These are phyloP conservation scores for Capronia epimyces DNA, from an alignment of 2,329 filamentous ascomycete species.

Conservation along the genomic window DNA sequence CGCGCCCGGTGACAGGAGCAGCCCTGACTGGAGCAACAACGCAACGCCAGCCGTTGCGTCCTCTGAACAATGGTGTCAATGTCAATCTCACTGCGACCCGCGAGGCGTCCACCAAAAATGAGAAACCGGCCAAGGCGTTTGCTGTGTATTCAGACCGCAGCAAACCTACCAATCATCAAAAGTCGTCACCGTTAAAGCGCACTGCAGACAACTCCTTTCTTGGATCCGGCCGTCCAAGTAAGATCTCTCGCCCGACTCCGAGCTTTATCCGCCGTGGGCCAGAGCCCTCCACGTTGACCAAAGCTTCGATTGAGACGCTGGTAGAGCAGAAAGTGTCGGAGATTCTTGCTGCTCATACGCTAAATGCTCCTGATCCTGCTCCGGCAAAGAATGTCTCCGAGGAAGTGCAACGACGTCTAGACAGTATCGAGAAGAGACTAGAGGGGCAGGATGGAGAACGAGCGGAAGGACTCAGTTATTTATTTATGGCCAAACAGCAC, in stretches of 20 bases:
- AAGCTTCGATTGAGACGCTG: conserved; percentile 76
- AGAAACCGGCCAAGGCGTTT: conserved; percentile 77
- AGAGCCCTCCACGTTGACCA: conserved; percentile 40
- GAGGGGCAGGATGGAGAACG: conserved; percentile 69
- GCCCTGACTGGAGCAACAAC: conserved; percentile 40
- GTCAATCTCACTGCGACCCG: conserved; percentile 56
- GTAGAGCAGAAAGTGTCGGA: conserved; percentile 89
- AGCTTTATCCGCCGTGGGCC: conserved; percentile 25
- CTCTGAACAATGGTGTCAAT: conserved; percentile 70
- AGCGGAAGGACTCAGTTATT: conserved; percentile 74
- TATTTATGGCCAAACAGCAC: conserved; percentile 88
- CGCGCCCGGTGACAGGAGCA: conserved; percentile 47
- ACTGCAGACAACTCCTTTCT: conserved; percentile 33
- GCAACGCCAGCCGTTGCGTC: conserved; percentile 70
- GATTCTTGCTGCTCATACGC: conserved; percentile 62
- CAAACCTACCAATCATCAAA: conserved; percentile 42
- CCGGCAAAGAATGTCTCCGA: conserved; percentile 59
- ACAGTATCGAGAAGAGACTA: conserved; percentile 80
- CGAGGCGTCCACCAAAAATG: conserved; percentile 49
- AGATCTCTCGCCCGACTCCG: conserved; percentile 34
- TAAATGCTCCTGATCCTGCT: conserved; percentile 30
- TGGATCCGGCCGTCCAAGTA: conserved; percentile 43
- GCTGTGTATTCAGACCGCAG: conserved; percentile 75
- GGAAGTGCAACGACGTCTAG: conserved; percentile 72
- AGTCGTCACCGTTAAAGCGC: conserved; percentile 39